Evolutionary conservation across 163 green algal genomes (phyloP).

Genomic region (Scenedesmus sp.): DNA sequence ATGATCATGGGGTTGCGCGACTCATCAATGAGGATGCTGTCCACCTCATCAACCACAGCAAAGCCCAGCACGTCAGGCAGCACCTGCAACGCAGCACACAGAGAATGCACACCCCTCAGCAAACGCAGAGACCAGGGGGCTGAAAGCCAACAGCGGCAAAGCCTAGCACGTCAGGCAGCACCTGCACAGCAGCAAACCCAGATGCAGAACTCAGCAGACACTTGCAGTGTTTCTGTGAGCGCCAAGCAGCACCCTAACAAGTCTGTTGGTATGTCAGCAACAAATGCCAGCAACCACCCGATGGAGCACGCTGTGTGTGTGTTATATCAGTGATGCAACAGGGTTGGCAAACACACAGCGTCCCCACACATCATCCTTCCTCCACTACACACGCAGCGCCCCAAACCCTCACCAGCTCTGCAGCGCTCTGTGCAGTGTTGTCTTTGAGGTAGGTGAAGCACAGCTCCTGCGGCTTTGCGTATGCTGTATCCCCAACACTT

Average conservation of each 20-base stretch:
- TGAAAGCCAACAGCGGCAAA: constrained; percentile 49
- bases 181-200: not conserved
- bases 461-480: too few relatives aligned
- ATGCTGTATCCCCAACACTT: too few relatives aligned
- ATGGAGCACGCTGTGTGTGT: too few relatives aligned
- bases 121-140: not conserved
- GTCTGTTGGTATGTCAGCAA: too few relatives aligned
- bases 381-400: too few relatives aligned
- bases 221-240: too few relatives aligned
- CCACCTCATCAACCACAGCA: constrained; percentile 95
- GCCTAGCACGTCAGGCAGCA: constrained; percentile 54
- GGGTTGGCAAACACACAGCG: too few relatives aligned
- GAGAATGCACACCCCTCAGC: not conserved
- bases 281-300: too few relatives aligned
- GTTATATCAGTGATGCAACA: not conserved
- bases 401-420: not conserved
- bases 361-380: too few relatives aligned
- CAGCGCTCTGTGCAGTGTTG: not conserved
- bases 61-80: constrained; percentile 54
- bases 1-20: constrained; percentile 87
- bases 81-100: constrained; percentile 11
- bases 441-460: not conserved
- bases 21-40: constrained; percentile 96
- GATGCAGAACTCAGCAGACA: not conserved
- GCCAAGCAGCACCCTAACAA: too few relatives aligned